Evolutionary conservation across 495 filamentous ascomycete species (phyloP).

Genomic region (Astrothelium macrocarpum): DNA sequence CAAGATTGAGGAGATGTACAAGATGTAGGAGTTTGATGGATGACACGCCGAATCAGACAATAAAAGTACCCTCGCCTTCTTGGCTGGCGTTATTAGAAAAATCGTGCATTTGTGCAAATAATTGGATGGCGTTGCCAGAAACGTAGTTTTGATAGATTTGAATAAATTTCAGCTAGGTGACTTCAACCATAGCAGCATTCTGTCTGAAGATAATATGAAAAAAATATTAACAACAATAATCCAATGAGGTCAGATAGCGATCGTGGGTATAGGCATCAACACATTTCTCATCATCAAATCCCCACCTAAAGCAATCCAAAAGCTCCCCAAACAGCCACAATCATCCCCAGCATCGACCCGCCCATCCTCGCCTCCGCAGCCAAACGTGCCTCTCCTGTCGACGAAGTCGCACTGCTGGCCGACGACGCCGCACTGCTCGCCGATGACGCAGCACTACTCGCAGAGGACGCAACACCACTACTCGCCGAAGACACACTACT

Average conservation of each 20-base stretch:
- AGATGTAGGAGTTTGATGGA: constrained; percentile 55
- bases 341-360: background rate
- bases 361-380: background rate
- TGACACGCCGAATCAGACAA: constrained; percentile 39
- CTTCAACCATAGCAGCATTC: background rate
- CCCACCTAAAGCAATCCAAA: background rate
- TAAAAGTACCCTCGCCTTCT: constrained; percentile 30
- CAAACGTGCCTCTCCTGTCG: background rate
- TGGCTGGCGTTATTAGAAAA: constrained; percentile 45
- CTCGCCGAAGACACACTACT: no score
- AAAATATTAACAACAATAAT: background rate
- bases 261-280: background rate
- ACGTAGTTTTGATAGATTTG: background rate
- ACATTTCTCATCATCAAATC: background rate
- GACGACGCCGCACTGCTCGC: no score
- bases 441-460: background rate
- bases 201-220: background rate
- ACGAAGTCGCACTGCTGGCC: background rate
- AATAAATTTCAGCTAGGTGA: background rate
- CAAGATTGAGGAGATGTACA: constrained; percentile 41
- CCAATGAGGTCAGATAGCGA: background rate
- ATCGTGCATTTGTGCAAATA: constrained; percentile 36
- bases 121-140: constrained; percentile 9
- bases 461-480: no score
- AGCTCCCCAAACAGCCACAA: background rate